Conservation (phyloP, 441 rosid species). For the Syzygium malaccense region DNA sequence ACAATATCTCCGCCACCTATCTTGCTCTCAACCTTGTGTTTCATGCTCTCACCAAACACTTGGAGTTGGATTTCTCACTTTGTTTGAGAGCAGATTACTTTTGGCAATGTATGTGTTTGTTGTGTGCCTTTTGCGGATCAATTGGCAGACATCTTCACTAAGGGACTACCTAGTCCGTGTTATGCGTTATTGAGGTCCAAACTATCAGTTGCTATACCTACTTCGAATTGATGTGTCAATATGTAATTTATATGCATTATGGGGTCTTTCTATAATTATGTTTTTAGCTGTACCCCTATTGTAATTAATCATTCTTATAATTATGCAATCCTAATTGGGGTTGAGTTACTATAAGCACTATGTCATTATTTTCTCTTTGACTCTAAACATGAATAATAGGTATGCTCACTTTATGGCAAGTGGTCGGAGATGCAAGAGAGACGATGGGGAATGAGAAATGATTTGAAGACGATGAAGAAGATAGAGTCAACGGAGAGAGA, state of each 20-base stretch:
- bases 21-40: background rate
- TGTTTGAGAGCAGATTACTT: background rate
- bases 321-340: background rate
- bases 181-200: background rate
- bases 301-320: background rate
- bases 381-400: background rate
- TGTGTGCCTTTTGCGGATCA: background rate
- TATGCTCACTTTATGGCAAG: background rate
- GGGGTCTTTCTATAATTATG: background rate
- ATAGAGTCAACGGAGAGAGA: background rate
- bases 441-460: background rate
- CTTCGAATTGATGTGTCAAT: background rate
- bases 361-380: background rate
- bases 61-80: background rate
- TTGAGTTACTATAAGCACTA: background rate
- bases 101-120: accelerated
- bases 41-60: background rate
- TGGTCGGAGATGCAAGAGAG: background rate
- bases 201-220: background rate
- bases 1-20: background rate
- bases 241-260: background rate
- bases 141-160: background rate
- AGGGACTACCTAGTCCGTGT: background rate
- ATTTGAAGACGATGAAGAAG: background rate
- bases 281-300: background rate